phyloP scores from a whole-genome alignment of 768 basidiomycete species.

The Brasilioporus rufonigricans region DNA sequence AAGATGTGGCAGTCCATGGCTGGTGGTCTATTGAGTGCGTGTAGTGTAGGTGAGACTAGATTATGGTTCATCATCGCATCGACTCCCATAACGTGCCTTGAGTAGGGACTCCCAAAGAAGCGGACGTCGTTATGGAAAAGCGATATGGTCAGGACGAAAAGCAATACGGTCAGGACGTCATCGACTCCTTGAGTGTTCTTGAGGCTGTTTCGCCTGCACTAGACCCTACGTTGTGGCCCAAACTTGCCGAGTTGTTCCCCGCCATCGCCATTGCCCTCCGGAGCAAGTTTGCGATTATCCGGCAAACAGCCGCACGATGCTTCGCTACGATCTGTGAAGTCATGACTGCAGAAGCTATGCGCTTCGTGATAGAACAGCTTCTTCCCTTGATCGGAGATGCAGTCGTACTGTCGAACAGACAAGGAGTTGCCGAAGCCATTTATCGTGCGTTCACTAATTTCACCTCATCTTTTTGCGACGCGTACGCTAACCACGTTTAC shows the following conservation, averaged over 20 bases:
- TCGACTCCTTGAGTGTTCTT: conserved; percentile 90
- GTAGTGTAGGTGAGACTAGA: conserved; percentile 54
- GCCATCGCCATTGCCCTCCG: conserved; percentile 74
- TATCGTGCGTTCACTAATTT: conserved; percentile 64
- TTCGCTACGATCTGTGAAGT: conserved; percentile 87
- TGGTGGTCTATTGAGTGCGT: conserved; percentile 68
- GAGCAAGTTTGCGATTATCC: conserved; percentile 85
- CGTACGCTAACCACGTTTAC: conserved; percentile 9
- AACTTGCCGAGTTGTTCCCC: conserved; percentile 72
- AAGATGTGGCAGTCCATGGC: conserved; percentile 95
- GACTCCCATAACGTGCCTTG: conserved; percentile 1
- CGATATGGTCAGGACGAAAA: conserved; percentile 82
- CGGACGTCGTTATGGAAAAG: conserved; percentile 65
- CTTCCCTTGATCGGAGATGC: conserved; percentile 84
- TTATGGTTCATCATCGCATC: not conserved
- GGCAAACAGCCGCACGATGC: conserved; percentile 83
- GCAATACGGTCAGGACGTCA: conserved; percentile 83
- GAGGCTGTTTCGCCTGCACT: conserved; percentile 79
- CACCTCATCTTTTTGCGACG: not conserved
- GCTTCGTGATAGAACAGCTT: conserved; percentile 80
- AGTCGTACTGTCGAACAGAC: conserved; percentile 67
- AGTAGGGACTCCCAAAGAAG: conserved; percentile 53
- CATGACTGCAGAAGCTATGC: conserved; percentile 85
- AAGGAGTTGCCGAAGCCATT: conserved; percentile 87
- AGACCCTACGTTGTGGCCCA: conserved; percentile 65